A percentile compares a stretch with the other conserved stretches of the same genome.
phyloP scores from a whole-genome alignment of 257 asterid genomes.

The Galeopsis tetrahit region DNA sequence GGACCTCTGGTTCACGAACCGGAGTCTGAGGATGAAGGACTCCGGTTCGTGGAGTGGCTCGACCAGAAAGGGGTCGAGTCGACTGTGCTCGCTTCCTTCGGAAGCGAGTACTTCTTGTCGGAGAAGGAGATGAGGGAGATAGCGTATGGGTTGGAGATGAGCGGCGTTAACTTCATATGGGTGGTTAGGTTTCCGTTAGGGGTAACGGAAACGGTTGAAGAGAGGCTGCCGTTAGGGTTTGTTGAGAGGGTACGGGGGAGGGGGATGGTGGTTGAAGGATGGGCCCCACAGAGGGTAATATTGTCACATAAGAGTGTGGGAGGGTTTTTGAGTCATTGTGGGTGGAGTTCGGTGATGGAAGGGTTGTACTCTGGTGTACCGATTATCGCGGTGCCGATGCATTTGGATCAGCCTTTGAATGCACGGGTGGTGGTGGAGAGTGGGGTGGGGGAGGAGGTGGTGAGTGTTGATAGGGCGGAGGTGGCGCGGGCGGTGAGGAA shows the following conservation, averaged over 20 bases:
- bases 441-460: constrained; percentile 60
- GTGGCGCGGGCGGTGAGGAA: constrained; percentile 46
- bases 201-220: neutral
- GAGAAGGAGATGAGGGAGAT: constrained; percentile 53
- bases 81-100: constrained; percentile 63
- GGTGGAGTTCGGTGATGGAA: constrained; percentile 73
- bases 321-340: constrained; percentile 68
- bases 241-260: constrained; percentile 44
- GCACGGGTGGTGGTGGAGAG: constrained; percentile 58
- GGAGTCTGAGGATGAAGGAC: constrained; percentile 20
- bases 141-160: constrained; percentile 62
- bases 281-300: constrained; percentile 66
- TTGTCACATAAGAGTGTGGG: constrained; percentile 53
- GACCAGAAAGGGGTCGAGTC: constrained; percentile 43
- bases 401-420: constrained; percentile 68
- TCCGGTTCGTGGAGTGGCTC: constrained; percentile 54
- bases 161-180: constrained; percentile 65
- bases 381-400: constrained; percentile 66
- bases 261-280: constrained; percentile 52
- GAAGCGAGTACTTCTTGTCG: constrained; percentile 63
- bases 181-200: constrained; percentile 52
- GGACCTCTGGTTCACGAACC: constrained; percentile 52
- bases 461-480: constrained; percentile 44
- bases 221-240: constrained; percentile 54
- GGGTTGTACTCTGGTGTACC: constrained; percentile 53